phyloP scores from a whole-genome alignment of 805 yeast species.

The Maudiozyma saulgeensis region DNA sequence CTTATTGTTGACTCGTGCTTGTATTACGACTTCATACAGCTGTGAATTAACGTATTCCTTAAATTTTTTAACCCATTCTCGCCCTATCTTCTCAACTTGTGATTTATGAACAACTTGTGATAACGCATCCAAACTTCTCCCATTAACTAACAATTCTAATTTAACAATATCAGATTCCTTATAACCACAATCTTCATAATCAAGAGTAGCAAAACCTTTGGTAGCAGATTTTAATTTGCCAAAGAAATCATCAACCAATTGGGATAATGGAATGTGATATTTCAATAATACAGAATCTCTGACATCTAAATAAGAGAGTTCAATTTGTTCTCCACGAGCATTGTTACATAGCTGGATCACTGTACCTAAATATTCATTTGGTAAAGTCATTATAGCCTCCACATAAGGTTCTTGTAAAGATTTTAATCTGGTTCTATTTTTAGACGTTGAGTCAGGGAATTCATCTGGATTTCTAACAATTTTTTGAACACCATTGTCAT shows the following conservation, averaged over 20 bases:
- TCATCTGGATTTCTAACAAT: constrained; percentile 85
- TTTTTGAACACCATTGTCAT: constrained; percentile 51
- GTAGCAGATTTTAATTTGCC: constrained; percentile 87
- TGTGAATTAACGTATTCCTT: constrained; percentile 73
- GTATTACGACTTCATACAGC: constrained; percentile 85
- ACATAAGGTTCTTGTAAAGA: constrained; percentile 75
- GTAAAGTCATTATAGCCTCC: constrained; percentile 81
- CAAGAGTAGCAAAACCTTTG: constrained; percentile 87
- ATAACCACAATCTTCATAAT: constrained; percentile 91
- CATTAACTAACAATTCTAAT: constrained; percentile 81
- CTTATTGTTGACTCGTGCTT: constrained; percentile 75
- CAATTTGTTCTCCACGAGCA: constrained; percentile 76
- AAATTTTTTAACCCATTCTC: constrained; percentile 74
- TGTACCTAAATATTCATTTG: constrained; percentile 77
- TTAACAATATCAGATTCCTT: constrained; percentile 71
- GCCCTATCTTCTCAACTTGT: constrained; percentile 62
- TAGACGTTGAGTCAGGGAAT: constrained; percentile 54
- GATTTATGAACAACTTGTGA: constrained; percentile 83
- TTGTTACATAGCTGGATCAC: constrained; percentile 81
- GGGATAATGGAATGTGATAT: constrained; percentile 78
- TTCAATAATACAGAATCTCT: constrained; percentile 75
- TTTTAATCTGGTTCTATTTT: constrained; percentile 30
- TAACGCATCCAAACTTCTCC: constrained; percentile 81
- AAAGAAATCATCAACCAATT: constrained; percentile 88
- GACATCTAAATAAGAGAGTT: constrained; percentile 55